A percentile compares a stretch with the other conserved stretches of the same genome.
phyloP scores from a whole-genome alignment of 83 land plant genomes.

The Picea abies region DNA sequence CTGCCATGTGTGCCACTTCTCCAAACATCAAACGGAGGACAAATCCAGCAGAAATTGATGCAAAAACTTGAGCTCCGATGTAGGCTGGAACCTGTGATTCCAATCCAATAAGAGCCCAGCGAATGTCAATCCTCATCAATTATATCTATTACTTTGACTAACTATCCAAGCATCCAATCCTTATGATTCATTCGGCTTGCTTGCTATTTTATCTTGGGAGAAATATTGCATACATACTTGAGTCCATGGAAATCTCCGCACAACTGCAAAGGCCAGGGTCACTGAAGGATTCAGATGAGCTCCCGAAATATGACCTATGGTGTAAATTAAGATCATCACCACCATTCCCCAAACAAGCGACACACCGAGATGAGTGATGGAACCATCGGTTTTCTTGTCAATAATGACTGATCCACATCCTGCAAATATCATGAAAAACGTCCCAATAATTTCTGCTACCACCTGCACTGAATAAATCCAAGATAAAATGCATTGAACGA shows the following conservation, averaged over 20 bases:
- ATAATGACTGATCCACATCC: constrained; percentile 50
- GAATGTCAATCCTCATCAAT: background rate
- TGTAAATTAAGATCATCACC: constrained; percentile 60
- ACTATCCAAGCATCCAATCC: background rate
- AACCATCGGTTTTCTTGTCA: constrained; percentile 25
- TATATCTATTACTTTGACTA: background rate
- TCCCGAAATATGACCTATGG: constrained; percentile 74
- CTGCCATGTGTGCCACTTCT: too few relatives aligned
- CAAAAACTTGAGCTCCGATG: too few relatives aligned
- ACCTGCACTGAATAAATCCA: constrained; percentile 26
- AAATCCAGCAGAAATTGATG: too few relatives aligned
- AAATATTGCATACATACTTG: constrained; percentile 32
- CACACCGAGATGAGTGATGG: constrained; percentile 46
- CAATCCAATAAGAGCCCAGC: background rate
- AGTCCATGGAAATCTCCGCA: constrained; percentile 47
- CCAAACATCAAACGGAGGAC: too few relatives aligned
- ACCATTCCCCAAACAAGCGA: constrained; percentile 54
- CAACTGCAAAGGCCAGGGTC: constrained; percentile 61
- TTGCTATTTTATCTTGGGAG: background rate
- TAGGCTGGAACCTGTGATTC: background rate
- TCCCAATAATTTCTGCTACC: constrained; percentile 58
- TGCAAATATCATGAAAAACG: constrained; percentile 60
- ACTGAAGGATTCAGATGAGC: constrained; percentile 75
- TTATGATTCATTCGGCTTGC: background rate
- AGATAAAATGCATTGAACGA: background rate